Base-by-base conservation (phyloP, 1,139 yeast species). In the Yamadazyma songkhlaensis region DNA sequence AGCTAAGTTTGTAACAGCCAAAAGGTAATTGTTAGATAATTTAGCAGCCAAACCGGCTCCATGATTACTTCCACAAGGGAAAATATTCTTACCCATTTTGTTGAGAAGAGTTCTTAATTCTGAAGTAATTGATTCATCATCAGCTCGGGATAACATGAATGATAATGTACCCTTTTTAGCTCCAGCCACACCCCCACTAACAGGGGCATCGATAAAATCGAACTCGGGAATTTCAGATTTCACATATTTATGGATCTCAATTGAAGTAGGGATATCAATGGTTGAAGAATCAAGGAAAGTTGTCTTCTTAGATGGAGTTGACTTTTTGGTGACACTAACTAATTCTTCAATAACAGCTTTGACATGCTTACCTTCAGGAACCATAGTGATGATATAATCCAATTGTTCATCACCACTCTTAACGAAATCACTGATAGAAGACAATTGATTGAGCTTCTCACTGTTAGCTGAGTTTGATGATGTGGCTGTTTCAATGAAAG, bases 21-120 rank as follows among this genome's bases (percentile, higher is more conserved):
- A 62, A 37, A 78, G 63, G 51, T 78, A 78, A 54, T 78, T 78
- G 58, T 78, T 78, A 36, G 80, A 68, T 43, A 78, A 65, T 50
- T 78, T 78, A 10, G 83, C 83, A 27, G 80, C 79, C 42, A 78
- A 64, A 1, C 84, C 84, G 2, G 77, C 53, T 10, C 83, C 82
- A 39, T 75, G 78, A 24, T 59, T 55, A 10, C 46, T 26, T 14
- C 83, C 84, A 50, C 82, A 76, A 12, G 79, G 73, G 54, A 78
- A 74, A 32, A 77, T 61, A 39, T 72, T 68, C 30, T 60, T 57
- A 14, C 83, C 84, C 83, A 78, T 77, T 41, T 59, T 62, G 32
- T 57, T 51, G 44, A 78, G 61, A 25, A 72, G 54, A 7, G 40
- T 44, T 9, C 44, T 46, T 41, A 68, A 56, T 0, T 46, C 39